Conservation (phyloP, 2,329 filamentous ascomycete species). For the Trichothecium roseum region DNA sequence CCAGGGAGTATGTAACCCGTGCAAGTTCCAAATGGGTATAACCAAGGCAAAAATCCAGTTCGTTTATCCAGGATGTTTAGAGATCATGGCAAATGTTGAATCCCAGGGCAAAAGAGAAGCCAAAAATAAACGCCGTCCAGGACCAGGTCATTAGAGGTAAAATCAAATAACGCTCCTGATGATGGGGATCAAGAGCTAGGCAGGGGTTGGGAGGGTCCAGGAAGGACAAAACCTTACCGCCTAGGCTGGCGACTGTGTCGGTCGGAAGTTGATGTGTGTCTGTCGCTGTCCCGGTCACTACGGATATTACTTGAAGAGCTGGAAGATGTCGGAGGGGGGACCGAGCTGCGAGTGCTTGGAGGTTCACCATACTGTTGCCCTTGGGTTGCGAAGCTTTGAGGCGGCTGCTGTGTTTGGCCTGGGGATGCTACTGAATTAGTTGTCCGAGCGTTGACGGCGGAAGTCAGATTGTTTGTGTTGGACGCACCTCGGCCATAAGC, state of each 20-base stretch:
- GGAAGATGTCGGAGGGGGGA: slow-evolving; percentile 26
- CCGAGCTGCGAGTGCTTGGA: slow-evolving; percentile 26
- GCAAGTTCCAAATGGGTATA: slow-evolving; percentile 2
- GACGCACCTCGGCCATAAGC: slow-evolving; percentile 52
- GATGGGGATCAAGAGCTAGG: slow-evolving; percentile 9
- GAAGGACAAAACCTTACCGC: slow-evolving; percentile 17
- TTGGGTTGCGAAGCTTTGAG: slow-evolving; percentile 21
- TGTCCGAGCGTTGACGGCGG: slow-evolving; percentile 5
- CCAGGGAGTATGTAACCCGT: slow-evolving; percentile 1
- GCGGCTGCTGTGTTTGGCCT: slow-evolving; percentile 18
- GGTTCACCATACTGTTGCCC: slow-evolving; percentile 42
- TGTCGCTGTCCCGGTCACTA: slow-evolving; percentile 31
- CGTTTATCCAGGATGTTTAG: slow-evolving; percentile 1
- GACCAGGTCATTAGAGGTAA: slow-evolving; percentile 15
- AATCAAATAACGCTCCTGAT: slow-evolving; percentile 18
- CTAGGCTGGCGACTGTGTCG: slow-evolving; percentile 27
- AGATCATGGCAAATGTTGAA: slow-evolving; percentile 3
- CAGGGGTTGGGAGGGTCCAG: slow-evolving; percentile 10
- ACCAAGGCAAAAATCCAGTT: slow-evolving; percentile 3
- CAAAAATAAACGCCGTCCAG: neutral
- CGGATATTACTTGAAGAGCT: slow-evolving; percentile 21
- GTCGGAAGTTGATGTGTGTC: slow-evolving; percentile 20
- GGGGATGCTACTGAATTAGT: slow-evolving; percentile 43
- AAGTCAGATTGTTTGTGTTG: slow-evolving; percentile 19
- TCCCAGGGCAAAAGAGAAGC: neutral